Evolutionary conservation across 2,329 filamentous ascomycete species (phyloP).

Genomic region (Arthrobotrys pseudoclavata): DNA sequence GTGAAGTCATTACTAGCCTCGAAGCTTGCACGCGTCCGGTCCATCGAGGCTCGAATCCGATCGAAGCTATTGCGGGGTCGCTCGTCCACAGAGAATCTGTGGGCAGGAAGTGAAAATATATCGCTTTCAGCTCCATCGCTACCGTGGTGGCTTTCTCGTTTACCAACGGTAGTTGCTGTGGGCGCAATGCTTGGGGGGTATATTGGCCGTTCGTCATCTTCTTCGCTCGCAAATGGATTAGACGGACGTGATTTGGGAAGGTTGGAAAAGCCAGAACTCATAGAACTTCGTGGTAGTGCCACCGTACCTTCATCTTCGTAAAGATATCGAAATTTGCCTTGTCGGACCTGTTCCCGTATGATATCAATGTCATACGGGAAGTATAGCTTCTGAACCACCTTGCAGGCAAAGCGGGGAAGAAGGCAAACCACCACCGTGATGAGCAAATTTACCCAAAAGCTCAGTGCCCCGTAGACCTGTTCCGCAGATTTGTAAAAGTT

Average conservation of each 20-base stretch:
- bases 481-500: conserved; percentile 82
- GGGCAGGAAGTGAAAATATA: conserved; percentile 74
- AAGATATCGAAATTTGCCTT: conserved; percentile 84
- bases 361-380: conserved; percentile 95
- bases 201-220: conserved; percentile 91
- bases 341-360: conserved; percentile 87
- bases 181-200: conserved; percentile 90
- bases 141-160: conserved; percentile 85
- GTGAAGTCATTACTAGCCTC: conserved; percentile 93
- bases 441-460: conserved; percentile 88
- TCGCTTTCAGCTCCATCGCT: conserved; percentile 86
- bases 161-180: conserved; percentile 81
- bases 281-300: conserved; percentile 62
- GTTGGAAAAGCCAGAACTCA: conserved; percentile 60
- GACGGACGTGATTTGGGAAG: conserved; percentile 60
- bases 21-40: conserved; percentile 84
- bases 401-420: conserved; percentile 87
- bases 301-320: conserved; percentile 70
- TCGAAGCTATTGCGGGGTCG: conserved; percentile 87
- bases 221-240: conserved; percentile 71
- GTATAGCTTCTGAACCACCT: conserved; percentile 92
- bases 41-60: conserved; percentile 86
- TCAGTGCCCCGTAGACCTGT: conserved; percentile 83
- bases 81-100: conserved; percentile 76
- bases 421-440: conserved; percentile 85